These are phyloP conservation scores for Trypanosoma melophagium DNA, from an alignment of 208 protist species.

Conservation along the genomic window DNA sequence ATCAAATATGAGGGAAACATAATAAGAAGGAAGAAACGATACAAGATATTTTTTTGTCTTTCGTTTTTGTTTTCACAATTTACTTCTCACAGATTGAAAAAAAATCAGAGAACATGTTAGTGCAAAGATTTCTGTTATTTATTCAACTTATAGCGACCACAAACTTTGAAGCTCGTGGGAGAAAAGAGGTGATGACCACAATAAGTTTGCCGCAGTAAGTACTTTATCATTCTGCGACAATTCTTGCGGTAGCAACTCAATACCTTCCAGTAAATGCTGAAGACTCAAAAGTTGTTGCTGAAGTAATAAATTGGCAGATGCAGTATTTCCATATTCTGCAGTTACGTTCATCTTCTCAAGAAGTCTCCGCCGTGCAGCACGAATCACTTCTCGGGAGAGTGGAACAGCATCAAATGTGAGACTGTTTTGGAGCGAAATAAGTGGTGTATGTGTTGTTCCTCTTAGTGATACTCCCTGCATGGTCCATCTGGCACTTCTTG, in stretches of 20 bases:
- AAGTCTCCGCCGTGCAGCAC: constrained; percentile 45
- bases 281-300: constrained; percentile 31
- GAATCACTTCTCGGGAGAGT: constrained; percentile 55
- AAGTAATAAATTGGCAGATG: constrained; percentile 22
- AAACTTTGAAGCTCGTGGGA: constrained; percentile 29
- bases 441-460: not conserved
- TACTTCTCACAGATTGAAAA: constrained; percentile 2
- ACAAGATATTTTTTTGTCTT: not conserved
- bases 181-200: constrained; percentile 64
- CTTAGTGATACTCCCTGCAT: constrained; percentile 13
- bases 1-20: too few relatives aligned
- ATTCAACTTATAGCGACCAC: constrained; percentile 6
- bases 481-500: constrained; percentile 29
- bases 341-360: constrained; percentile 48
- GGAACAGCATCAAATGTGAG: constrained; percentile 56
- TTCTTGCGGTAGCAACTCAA: constrained; percentile 13
- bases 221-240: constrained; percentile 1
- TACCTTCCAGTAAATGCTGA: constrained; percentile 2
- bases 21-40: not conserved
- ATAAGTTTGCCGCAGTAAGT: constrained; percentile 35
- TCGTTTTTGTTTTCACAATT: not conserved
- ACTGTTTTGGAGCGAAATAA: constrained; percentile 55
- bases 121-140: not conserved
- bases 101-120: constrained; percentile 7
- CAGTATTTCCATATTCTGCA: not conserved